A percentile compares a stretch with the other conserved stretches of the same genome.
Conservation (phyloP, 352 stramenopile genomes). For the Globisporangium emineosum region DNA sequence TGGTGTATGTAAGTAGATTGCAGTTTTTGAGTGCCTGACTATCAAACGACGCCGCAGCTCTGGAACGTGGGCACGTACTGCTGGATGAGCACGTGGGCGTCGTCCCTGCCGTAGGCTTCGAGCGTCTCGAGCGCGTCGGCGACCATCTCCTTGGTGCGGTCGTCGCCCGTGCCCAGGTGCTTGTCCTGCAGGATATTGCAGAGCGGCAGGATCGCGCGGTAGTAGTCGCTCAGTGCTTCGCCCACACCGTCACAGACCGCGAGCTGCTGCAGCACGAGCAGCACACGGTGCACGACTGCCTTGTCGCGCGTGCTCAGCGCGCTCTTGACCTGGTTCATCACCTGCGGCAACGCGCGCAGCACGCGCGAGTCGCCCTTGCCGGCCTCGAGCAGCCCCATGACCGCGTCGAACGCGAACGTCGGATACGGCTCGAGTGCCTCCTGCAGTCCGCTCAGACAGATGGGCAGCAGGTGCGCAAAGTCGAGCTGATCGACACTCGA, state of each 20-base stretch:
- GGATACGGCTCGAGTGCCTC: constrained; percentile 71
- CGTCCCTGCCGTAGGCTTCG: constrained; percentile 65
- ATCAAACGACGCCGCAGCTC: constrained; percentile 29
- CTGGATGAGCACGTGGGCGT: constrained; percentile 68
- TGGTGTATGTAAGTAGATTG: constrained; percentile 1
- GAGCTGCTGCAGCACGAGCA: constrained; percentile 73
- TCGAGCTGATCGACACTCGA: constrained; percentile 55
- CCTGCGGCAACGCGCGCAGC: constrained; percentile 44
- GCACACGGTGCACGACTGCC: constrained; percentile 56
- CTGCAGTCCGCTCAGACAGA: constrained; percentile 74
- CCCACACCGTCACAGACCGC: constrained; percentile 69
- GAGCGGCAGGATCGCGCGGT: constrained; percentile 68
- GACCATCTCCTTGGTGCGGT: constrained; percentile 51
- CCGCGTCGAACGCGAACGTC: constrained; percentile 65
- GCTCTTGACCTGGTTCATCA: constrained; percentile 62
- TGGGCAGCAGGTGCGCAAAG: constrained; percentile 61
- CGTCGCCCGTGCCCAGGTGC: constrained; percentile 66
- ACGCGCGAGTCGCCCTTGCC: constrained; percentile 44
- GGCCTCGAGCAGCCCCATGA: constrained; percentile 61
- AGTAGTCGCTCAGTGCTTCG: constrained; percentile 59
- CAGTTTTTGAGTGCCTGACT: no score
- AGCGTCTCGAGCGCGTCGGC: constrained; percentile 68
- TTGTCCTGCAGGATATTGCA: constrained; percentile 84
- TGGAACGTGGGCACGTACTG: constrained; percentile 76
- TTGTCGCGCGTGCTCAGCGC: constrained; percentile 65